A percentile compares a stretch with the other conserved stretches of the same genome.
phyloP scores from a whole-genome alignment of 169 alveolate genomes.

The Eimeria praecox region DNA sequence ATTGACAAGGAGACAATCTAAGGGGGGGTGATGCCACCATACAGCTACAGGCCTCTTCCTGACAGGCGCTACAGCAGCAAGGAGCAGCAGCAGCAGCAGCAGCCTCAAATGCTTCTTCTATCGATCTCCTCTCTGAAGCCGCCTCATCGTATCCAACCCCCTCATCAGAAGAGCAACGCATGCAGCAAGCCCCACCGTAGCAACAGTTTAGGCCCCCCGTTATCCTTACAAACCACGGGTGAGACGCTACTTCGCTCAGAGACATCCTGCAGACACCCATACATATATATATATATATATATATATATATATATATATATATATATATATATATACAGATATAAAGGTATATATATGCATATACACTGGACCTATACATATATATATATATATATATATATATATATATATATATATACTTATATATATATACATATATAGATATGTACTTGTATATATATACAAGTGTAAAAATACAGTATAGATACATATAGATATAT shows the following conservation, averaged over 20 bases:
- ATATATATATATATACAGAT: background rate
- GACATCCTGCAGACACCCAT: conserved; percentile 33
- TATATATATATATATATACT: too few species aligned
- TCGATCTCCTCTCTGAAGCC: background rate
- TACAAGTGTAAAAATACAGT: too few species aligned
- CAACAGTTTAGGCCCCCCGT: conserved; percentile 34
- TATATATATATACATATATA: too few species aligned
- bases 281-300: background rate
- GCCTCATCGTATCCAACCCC: background rate
- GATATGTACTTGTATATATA: too few species aligned
- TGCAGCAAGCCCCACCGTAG: background rate
- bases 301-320: background rate
- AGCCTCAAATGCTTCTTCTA: conserved; percentile 3
- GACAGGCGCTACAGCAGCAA: conserved; percentile 15
- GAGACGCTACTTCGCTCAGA: conserved; percentile 52
- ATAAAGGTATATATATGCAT: background rate
- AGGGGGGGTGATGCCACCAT: background rate
- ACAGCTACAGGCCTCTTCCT: background rate
- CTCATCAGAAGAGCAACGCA: background rate
- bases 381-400: too few species aligned
- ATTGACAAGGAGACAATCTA: background rate
- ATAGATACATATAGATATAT: too few species aligned
- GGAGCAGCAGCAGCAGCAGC: conserved; percentile 29
- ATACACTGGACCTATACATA: too few species aligned
- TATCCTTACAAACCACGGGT: conserved; percentile 72